phyloP scores from a whole-genome alignment of 1,139 yeast genomes.

The Debaryomycetaceae sp. region DNA sequence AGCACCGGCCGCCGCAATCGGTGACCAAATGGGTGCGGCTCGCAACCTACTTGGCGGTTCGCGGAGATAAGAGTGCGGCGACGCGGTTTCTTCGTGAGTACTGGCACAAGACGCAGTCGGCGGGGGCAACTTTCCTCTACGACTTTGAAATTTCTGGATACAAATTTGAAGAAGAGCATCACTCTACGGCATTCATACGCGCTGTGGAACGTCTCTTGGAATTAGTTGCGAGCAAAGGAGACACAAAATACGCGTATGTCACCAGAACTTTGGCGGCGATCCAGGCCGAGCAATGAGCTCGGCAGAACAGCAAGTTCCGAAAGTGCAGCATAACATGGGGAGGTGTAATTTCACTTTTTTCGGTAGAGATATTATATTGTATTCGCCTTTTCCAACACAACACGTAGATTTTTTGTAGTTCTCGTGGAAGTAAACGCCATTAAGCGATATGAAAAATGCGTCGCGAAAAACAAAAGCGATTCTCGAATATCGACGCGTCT shows the following conservation, averaged over 20 bases:
- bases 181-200: not conserved
- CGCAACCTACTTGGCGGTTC: constrained; percentile 21
- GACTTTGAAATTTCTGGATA: not conserved
- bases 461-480: too few species aligned
- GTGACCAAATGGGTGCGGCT: constrained; percentile 24
- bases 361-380: too few species aligned
- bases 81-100: constrained; percentile 20
- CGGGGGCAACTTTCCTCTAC: not conserved
- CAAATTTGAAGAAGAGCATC: not conserved
- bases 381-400: too few species aligned
- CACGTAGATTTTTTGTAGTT: too few species aligned
- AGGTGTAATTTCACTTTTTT: too few species aligned
- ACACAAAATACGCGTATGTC: not conserved
- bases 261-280: not conserved
- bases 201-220: not conserved
- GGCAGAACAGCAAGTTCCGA: too few species aligned
- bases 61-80: constrained; percentile 18
- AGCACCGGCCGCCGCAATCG: constrained; percentile 1
- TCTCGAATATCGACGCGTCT: too few species aligned
- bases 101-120: constrained; percentile 13
- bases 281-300: too few species aligned
- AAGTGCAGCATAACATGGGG: too few species aligned
- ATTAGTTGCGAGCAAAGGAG: not conserved
- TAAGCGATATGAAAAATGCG: too few species aligned
- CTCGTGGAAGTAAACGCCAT: too few species aligned